Conservation (phyloP, 2,329 filamentous ascomycete genomes). For the Ophiostoma angusticollis region DNA sequence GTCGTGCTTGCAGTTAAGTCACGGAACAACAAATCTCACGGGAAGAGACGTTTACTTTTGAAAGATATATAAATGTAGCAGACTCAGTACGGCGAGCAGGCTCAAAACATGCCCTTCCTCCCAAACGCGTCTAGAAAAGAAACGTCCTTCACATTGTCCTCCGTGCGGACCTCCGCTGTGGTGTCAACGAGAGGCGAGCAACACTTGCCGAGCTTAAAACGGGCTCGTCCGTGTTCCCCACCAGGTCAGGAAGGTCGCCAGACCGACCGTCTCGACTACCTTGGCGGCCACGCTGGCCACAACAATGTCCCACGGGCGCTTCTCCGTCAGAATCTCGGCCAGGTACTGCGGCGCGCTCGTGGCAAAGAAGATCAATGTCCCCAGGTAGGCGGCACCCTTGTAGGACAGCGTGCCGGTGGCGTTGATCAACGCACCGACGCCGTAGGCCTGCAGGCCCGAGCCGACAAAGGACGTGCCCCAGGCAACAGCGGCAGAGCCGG, state of each 20-base stretch:
- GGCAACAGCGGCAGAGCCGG: constrained; percentile 70
- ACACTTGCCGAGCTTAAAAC: too few relatives aligned
- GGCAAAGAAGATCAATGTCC: constrained; percentile 80
- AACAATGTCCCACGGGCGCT: constrained; percentile 80
- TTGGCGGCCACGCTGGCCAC: constrained; percentile 75
- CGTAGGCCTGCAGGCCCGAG: constrained; percentile 79
- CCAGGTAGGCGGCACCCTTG: constrained; percentile 93
- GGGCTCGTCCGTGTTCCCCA: constrained; percentile 94
- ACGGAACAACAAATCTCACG: too few relatives aligned
- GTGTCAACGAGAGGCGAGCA: too few relatives aligned
- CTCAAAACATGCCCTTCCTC: too few relatives aligned
- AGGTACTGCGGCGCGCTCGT: constrained; percentile 83
- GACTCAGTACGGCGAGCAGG: too few relatives aligned
- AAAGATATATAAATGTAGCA: too few relatives aligned
- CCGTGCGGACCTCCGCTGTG: too few relatives aligned
- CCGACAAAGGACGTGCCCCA: constrained; percentile 86
- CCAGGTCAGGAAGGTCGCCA: constrained; percentile 88
- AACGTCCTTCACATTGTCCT: too few relatives aligned
- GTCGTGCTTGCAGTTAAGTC: too few relatives aligned
- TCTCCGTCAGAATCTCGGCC: constrained; percentile 77
- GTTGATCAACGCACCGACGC: constrained; percentile 82
- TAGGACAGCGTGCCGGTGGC: constrained; percentile 90
- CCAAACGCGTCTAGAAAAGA: too few relatives aligned
- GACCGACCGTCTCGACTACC: constrained; percentile 82
- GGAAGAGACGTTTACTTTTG: too few relatives aligned